These are phyloP conservation scores for Baorangia bicolor DNA, from an alignment of 768 basidiomycete species.

Conservation along the genomic window DNA sequence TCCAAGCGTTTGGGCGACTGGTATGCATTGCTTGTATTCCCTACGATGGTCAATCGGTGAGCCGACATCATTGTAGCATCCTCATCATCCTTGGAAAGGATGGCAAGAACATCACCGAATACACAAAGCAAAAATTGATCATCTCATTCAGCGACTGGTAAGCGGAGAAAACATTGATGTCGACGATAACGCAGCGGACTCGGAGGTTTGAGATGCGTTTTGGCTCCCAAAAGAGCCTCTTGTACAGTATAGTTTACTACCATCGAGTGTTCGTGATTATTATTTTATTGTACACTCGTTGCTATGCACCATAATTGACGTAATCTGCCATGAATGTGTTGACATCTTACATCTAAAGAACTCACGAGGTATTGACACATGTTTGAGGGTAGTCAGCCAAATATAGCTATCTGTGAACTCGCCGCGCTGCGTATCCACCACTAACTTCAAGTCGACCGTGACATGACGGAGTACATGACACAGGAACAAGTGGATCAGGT, in stretches of 20 bases:
- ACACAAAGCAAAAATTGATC: constrained; percentile 84
- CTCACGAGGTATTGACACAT: no score
- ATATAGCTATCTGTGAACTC: no score
- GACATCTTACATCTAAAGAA: no score
- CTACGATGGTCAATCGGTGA: not conserved
- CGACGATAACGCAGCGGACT: constrained; percentile 27
- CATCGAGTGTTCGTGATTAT: not conserved
- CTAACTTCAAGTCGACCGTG: not conserved
- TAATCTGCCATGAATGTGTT: not conserved
- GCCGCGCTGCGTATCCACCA: no score
- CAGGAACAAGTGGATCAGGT: constrained; percentile 61
- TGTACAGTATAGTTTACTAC: constrained; percentile 8
- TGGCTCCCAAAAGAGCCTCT: not conserved
- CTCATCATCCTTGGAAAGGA: constrained; percentile 92
- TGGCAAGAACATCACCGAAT: constrained; percentile 93
- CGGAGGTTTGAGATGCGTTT: constrained; percentile 23
- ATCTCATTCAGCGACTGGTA: constrained; percentile 61
- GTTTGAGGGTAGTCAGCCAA: no score
- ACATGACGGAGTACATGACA: constrained; percentile 45
- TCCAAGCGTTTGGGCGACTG: constrained; percentile 73
- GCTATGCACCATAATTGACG: constrained; percentile 3
- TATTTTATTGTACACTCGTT: constrained; percentile 14
- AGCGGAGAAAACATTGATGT: constrained; percentile 55
- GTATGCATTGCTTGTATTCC: constrained; percentile 39
- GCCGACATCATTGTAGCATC: constrained; percentile 49